A percentile compares a stretch with the other conserved stretches of the same genome.
These are phyloP conservation scores for Kwoniella shivajii DNA, from an alignment of 1,284 basidiomycete genomes.

Conservation along the genomic window DNA sequence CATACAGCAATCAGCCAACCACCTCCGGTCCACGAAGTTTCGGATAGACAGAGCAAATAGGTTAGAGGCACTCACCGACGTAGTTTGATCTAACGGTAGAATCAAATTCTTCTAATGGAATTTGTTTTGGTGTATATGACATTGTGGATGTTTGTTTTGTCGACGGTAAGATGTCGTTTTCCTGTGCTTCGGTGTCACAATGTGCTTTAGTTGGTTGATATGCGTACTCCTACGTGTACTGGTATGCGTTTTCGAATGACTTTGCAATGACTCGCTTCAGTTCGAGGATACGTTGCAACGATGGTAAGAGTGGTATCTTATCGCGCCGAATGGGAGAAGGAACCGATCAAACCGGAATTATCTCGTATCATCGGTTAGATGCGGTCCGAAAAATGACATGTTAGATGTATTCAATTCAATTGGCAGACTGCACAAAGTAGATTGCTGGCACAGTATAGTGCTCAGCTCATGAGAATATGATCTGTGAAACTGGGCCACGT, in stretches of 20 bases:
- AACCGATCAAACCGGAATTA: conserved; percentile 1
- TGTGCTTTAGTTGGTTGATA: no score
- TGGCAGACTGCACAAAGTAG: no score
- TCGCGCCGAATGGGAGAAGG: background rate
- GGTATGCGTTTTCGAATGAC: background rate
- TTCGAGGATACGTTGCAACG: no score
- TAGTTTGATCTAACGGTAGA: conserved; percentile 60
- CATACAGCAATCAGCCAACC: background rate
- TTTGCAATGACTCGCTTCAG: no score
- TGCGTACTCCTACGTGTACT: no score
- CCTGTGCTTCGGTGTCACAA: background rate
- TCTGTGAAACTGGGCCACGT: no score
- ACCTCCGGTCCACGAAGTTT: background rate
- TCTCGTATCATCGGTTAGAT: no score
- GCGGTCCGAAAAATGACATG: no score
- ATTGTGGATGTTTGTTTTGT: background rate
- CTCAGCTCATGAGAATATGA: no score
- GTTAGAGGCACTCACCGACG: conserved; percentile 60
- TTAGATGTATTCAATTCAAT: no score
- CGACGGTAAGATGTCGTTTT: background rate
- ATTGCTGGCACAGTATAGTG: no score
- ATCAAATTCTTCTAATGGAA: conserved; percentile 63
- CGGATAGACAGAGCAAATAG: background rate
- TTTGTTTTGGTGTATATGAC: conserved; percentile 24
- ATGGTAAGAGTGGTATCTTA: no score